Evolutionary conservation across 345 rosid genomes (phyloP).

Genomic region (Eucalyptus cladocalyx): DNA sequence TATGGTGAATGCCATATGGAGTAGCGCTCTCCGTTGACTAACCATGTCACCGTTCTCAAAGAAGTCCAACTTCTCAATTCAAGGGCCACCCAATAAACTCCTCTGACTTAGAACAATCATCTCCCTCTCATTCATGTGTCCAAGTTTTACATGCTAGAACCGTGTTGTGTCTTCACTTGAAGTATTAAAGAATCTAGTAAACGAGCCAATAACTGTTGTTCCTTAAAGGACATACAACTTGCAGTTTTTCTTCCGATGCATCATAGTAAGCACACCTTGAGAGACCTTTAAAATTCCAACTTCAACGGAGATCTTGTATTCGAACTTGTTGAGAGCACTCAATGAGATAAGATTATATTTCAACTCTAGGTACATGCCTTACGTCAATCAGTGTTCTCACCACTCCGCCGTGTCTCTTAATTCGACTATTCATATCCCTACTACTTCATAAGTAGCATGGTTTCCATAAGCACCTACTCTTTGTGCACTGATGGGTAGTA

Average conservation of each 20-base stretch:
- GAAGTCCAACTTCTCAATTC: background rate
- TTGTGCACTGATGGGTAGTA: background rate
- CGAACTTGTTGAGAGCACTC: background rate
- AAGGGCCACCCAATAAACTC: background rate
- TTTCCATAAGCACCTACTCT: background rate
- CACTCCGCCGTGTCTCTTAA: background rate
- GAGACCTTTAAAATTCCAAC: no score
- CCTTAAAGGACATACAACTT: background rate
- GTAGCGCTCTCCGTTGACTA: background rate
- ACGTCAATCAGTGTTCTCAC: background rate
- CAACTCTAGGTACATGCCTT: background rate
- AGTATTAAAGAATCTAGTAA: background rate
- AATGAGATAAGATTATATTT: no score
- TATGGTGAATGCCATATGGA: background rate
- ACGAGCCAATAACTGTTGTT: fast-evolving
- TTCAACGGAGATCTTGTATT: no score
- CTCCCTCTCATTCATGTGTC: background rate
- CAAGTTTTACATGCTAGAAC: background rate
- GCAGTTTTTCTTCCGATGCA: background rate
- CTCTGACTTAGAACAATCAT: background rate
- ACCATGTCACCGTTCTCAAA: background rate
- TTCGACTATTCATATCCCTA: fast-evolving
- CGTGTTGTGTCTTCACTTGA: background rate
- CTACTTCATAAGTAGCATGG: background rate
- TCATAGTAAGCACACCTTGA: background rate